phyloP scores from a whole-genome alignment of 208 protist species.

The Trypanosoma congolense region DNA sequence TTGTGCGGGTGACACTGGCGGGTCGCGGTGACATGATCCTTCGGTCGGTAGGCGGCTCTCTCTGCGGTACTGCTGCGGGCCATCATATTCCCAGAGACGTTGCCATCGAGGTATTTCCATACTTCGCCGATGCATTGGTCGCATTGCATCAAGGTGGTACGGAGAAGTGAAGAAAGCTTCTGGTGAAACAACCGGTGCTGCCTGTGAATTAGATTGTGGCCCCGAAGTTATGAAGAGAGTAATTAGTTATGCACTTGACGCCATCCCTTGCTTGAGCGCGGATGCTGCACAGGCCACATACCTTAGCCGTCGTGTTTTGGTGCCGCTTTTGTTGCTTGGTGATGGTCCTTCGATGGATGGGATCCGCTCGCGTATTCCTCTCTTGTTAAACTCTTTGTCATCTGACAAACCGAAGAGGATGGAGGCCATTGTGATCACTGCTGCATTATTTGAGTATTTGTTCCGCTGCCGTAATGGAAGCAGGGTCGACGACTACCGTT shows the following conservation, averaged over 20 bases:
- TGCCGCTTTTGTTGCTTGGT: conserved; percentile 48
- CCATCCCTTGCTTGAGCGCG: conserved; percentile 4
- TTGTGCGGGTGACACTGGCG: conserved; percentile 33
- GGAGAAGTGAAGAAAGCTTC: not conserved
- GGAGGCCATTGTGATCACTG: conserved; percentile 69
- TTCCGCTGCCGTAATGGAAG: conserved; percentile 35
- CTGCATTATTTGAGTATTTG: conserved; percentile 83
- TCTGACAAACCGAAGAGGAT: conserved; percentile 23
- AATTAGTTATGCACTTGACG: conserved; percentile 15
- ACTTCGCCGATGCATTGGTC: conserved; percentile 22
- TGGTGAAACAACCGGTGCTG: not conserved
- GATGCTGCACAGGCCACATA: conserved; percentile 30
- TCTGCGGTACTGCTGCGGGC: conserved; percentile 16
- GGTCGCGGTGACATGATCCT: conserved; percentile 26
- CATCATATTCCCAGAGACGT: conserved; percentile 16
- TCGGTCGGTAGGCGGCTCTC: conserved; percentile 21
- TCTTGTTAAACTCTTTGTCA: conserved; percentile 16
- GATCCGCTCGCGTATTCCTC: conserved; percentile 20
- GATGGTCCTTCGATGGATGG: not conserved
- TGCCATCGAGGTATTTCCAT: conserved; percentile 38
- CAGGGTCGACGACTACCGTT: conserved; percentile 50
- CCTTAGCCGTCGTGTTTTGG: conserved; percentile 65
- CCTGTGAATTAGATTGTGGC: not conserved
- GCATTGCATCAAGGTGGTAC: not conserved
- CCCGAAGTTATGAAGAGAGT: conserved; percentile 1